Conservation (phyloP, 1,284 basidiomycete species). For the Ganoderma resinaceum region DNA sequence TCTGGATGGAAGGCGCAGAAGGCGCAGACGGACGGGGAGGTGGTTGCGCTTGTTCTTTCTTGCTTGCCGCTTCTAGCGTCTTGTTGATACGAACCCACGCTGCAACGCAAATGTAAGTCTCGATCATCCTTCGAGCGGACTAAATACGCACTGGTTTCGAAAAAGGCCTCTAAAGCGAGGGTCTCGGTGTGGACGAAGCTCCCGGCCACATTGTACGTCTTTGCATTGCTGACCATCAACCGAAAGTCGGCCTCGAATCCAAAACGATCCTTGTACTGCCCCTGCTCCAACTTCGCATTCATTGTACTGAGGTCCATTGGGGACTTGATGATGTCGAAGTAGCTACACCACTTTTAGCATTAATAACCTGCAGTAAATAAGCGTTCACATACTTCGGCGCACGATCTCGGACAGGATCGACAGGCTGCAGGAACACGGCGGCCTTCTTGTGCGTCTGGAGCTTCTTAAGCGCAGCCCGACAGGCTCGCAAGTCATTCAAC, state of each 20-base stretch:
- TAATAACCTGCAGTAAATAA: not conserved
- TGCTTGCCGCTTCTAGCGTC: slow-evolving; percentile 64
- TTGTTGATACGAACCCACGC: slow-evolving; percentile 83
- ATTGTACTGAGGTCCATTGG: slow-evolving; percentile 97
- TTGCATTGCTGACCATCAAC: slow-evolving; percentile 90
- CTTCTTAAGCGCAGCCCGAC: slow-evolving; percentile 85
- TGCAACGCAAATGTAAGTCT: slow-evolving; percentile 36
- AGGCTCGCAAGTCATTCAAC: slow-evolving; percentile 81
- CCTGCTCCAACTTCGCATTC: slow-evolving; percentile 86
- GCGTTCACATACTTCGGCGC: slow-evolving; percentile 74
- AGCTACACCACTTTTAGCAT: slow-evolving; percentile 54
- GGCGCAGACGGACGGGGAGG: slow-evolving; percentile 10
- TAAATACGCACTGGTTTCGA: slow-evolving; percentile 77
- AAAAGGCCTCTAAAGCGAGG: slow-evolving; percentile 79
- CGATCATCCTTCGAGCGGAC: slow-evolving; percentile 5
- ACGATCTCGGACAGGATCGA: slow-evolving; percentile 88
- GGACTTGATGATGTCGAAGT: slow-evolving; percentile 89
- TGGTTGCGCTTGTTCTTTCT: slow-evolving; percentile 46
- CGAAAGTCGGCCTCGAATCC: slow-evolving; percentile 89
- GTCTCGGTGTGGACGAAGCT: slow-evolving; percentile 84
- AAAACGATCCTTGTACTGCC: slow-evolving; percentile 87
- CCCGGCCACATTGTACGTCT: slow-evolving; percentile 82
- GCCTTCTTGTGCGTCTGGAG: slow-evolving; percentile 77
- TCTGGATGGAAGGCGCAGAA: slow-evolving; percentile 8
- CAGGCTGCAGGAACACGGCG: slow-evolving; percentile 82